Evolutionary conservation across 148 eudicot genomes (phyloP).

Genomic region (Camellia lanceoleosa): DNA sequence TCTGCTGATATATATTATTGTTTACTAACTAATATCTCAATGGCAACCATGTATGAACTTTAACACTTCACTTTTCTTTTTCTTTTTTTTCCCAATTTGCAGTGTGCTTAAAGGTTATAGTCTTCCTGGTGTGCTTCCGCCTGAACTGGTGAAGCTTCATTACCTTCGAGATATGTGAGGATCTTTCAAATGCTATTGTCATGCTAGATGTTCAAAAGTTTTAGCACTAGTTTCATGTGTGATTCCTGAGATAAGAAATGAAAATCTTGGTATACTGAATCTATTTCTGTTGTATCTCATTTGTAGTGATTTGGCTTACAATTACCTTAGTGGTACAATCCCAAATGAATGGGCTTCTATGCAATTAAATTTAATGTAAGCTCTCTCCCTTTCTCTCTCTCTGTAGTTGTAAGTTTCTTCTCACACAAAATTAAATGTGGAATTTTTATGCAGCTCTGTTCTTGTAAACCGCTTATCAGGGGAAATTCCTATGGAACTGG

Average conservation of each 20-base stretch:
- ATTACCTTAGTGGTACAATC: constrained; percentile 62
- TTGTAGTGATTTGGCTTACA: constrained; percentile 72
- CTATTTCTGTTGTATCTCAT: not conserved
- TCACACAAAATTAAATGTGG: constrained; percentile 12
- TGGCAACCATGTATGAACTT: not conserved
- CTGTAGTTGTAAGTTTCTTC: not conserved
- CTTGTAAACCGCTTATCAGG: constrained; percentile 71
- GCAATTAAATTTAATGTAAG: constrained; percentile 52
- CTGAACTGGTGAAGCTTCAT: constrained; percentile 55
- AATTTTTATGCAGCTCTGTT: constrained; percentile 53
- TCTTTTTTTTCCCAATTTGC: constrained; percentile 15
- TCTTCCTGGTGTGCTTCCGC: constrained; percentile 70
- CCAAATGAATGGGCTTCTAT: constrained; percentile 66
- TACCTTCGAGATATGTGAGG: constrained; percentile 53
- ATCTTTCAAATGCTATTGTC: not conserved
- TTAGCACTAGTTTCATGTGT: not conserved
- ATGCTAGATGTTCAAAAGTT: not conserved
- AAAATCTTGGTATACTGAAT: constrained; percentile 8
- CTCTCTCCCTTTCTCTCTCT: not conserved
- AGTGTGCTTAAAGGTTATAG: constrained; percentile 58
- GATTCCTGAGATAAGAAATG: not conserved
- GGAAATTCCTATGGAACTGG: constrained; percentile 56
- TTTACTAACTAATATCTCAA: not conserved
- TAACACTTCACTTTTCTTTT: not conserved
- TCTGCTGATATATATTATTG: not conserved